phyloP scores from a whole-genome alignment of 164 flowering plant genomes.

The Euptelea pleiosperma region DNA sequence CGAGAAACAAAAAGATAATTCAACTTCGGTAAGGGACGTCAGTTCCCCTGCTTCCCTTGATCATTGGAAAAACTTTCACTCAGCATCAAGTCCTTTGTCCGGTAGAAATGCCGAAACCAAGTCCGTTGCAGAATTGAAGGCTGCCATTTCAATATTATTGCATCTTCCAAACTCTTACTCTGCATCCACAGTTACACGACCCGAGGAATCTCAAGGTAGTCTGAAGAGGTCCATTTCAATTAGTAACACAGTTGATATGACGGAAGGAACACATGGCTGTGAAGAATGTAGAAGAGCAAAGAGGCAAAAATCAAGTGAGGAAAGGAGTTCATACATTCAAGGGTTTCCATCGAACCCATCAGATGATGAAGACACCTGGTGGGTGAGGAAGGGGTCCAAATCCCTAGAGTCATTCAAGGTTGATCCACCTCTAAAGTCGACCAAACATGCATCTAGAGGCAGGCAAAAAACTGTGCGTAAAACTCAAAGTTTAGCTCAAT shows the following conservation, averaged over 20 bases:
- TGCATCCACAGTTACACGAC: conserved; percentile 28
- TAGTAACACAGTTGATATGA: conserved; percentile 31
- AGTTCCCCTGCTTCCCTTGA: conserved; percentile 32
- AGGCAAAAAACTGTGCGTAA: conserved; percentile 82
- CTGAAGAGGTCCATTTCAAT: conserved; percentile 42
- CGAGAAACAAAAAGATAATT: conserved; percentile 28
- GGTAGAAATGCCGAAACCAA: conserved; percentile 26
- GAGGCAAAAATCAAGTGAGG: conserved; percentile 68
- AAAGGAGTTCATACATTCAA: conserved; percentile 42
- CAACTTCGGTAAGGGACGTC: conserved; percentile 26
- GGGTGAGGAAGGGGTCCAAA: conserved; percentile 75
- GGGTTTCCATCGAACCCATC: conserved; percentile 41
- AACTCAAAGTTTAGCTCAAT: conserved; percentile 86
- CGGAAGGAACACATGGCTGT: conserved; percentile 80
- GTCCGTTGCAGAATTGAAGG: conserved; percentile 59
- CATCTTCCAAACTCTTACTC: conserved; percentile 46
- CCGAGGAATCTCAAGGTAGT: conserved; percentile 57
- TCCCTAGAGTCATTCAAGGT: conserved; percentile 49
- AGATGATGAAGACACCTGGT: conserved; percentile 91
- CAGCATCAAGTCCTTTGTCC: conserved; percentile 24
- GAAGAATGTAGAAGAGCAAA: conserved; percentile 84
- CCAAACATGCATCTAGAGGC: conserved; percentile 65
- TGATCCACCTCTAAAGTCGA: conserved; percentile 67
- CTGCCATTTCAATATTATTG: conserved; percentile 57
- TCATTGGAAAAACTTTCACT: conserved; percentile 32